Base-by-base conservation (phyloP, 169 alveolate genomes). In the Cytauxzoon felis region DNA sequence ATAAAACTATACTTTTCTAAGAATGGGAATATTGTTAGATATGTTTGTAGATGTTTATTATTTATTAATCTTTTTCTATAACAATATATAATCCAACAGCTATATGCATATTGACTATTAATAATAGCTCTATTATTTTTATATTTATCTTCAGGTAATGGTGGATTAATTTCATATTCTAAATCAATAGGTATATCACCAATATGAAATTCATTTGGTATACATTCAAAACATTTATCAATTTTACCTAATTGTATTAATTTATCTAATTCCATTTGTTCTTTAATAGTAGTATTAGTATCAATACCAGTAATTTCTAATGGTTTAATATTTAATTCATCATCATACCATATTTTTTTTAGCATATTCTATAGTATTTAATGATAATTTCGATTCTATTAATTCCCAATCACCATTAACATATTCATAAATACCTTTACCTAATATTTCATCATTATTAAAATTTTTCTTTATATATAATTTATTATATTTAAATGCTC, bases 341-440 rank as follows among this genome's bases (percentile, higher is more conserved):
- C 56, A n/a, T 24, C 61, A 11, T 2, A 58, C 51, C 33, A 13
- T 43, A 21, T 51, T 61, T 23, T 56, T 53, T 42, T 60, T 38
- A 23, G 29, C 41, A 18, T 23, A 21, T 29, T 71, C 36, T 29
- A 18, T 32, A 21, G 52, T 60, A 19, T 64, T 30, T 43, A 56
- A 26, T 26, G 11, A 2, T 1, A 60, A 66, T 5, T 51, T 56
- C 3, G 60, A 58, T 53, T 71, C 82, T 42, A 49, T 32, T 60
- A 60, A 6, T 42, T 71, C 76, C 82, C 82, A 71, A 50, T 71
- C 82, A 11, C 45, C 69, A 41, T 71, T 71, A 1, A 16, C 38
- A 13, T 47, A 40, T 48, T 51, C 29, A 7, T 51, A 7, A 13
- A 1, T 1, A 1, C 67, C 67, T 19, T 59, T 71, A 4, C 82